These are phyloP conservation scores for Elaeagnus macrophylla DNA, from an alignment of 306 rosid species.

Conservation along the genomic window DNA sequence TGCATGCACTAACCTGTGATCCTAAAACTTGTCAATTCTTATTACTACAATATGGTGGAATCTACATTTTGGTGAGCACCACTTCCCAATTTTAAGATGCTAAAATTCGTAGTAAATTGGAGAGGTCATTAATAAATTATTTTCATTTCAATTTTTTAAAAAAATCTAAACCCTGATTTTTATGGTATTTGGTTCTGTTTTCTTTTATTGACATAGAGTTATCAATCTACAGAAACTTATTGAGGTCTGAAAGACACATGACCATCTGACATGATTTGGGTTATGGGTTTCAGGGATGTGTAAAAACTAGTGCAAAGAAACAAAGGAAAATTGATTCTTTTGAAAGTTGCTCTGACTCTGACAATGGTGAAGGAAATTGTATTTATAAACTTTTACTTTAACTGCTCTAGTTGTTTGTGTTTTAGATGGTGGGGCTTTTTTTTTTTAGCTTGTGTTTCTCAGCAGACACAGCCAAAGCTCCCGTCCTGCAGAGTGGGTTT, in stretches of 20 bases:
- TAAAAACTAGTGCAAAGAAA: constrained; percentile 19
- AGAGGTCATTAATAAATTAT: constrained; percentile 10
- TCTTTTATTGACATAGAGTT: neutral
- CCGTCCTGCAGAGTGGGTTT: constrained; percentile 23
- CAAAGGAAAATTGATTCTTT: constrained; percentile 13
- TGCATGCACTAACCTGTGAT: constrained; percentile 32
- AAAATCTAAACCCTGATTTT: neutral
- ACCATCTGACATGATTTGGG: constrained; percentile 1
- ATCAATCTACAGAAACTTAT: constrained; percentile 25
- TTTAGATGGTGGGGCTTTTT: no score
- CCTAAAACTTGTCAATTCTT: constrained; percentile 24
- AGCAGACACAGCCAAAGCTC: neutral
- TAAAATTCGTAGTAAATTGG: constrained; percentile 26
- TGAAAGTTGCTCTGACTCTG: constrained; percentile 14
- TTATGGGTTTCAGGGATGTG: constrained; percentile 35
- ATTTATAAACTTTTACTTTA: constrained; percentile 2
- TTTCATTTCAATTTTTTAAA: neutral
- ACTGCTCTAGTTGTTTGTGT: no score
- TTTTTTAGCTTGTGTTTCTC: no score
- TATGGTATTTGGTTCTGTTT: no score
- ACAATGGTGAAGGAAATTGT: neutral
- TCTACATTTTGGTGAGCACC: constrained; percentile 20
- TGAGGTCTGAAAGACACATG: constrained; percentile 42
- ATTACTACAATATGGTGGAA: constrained; percentile 21
- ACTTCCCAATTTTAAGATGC: constrained; percentile 11